Evolutionary conservation across 441 rosid species (phyloP).

Genomic region (Gossypium gossypioides): DNA sequence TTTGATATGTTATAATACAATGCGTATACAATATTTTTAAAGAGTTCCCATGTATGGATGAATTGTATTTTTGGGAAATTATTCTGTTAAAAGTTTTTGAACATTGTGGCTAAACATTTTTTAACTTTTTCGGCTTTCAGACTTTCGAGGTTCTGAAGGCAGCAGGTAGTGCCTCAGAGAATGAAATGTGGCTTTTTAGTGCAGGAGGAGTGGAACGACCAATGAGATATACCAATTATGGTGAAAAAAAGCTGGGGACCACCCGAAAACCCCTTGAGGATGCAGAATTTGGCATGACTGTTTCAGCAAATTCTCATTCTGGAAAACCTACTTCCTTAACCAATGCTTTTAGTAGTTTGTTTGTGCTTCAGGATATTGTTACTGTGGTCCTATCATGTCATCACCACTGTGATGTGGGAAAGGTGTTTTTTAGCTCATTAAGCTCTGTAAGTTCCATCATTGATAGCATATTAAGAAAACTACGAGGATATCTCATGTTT

Average conservation of each 20-base stretch:
- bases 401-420: conserved; percentile 30
- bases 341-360: conserved; percentile 37
- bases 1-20: neutral
- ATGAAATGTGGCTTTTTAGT: conserved; percentile 46
- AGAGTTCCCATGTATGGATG: neutral
- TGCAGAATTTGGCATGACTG: conserved; percentile 32
- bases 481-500: conserved; percentile 64
- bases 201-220: conserved; percentile 29
- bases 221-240: conserved; percentile 22
- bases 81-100: neutral
- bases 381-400: conserved; percentile 33
- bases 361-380: conserved; percentile 52
- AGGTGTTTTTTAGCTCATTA: conserved; percentile 63
- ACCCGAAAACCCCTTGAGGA: conserved; percentile 18
- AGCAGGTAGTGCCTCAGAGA: conserved; percentile 35
- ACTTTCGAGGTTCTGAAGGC: conserved; percentile 59
- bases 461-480: conserved; percentile 67
- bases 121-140: conserved; percentile 33
- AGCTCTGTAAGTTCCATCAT: conserved; percentile 44
- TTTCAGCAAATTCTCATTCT: conserved; percentile 21
- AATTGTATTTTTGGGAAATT: neutral
- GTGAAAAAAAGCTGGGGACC: conserved; percentile 24
- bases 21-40: neutral
- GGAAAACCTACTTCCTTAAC: conserved; percentile 28
- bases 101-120: conserved; percentile 18